Conservation (phyloP, 129 eudicot genomes). For the Scalesia atractyloides region DNA sequence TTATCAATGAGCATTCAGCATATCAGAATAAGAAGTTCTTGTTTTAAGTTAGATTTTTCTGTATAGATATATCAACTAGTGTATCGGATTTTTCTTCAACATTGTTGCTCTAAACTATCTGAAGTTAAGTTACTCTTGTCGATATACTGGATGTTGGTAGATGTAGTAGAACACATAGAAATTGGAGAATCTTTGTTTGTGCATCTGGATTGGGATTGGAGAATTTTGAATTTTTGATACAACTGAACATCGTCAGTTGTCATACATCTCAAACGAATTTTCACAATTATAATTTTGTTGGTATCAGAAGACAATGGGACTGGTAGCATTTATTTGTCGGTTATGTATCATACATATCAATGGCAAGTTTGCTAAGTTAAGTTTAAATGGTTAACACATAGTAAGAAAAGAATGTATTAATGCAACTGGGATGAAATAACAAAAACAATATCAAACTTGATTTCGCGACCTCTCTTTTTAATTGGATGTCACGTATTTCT, state of each 20-base stretch:
- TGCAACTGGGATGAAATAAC: background rate
- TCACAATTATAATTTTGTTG: constrained; percentile 13
- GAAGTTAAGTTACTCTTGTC: background rate
- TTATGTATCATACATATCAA: constrained; percentile 5
- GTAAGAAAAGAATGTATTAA: background rate
- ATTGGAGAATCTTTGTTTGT: background rate
- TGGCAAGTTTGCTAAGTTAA: background rate
- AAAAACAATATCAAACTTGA: background rate
- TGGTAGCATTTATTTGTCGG: background rate
- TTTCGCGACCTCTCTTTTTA: background rate
- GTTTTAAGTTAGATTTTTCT: background rate
- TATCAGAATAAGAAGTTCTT: background rate
- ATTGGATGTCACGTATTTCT: background rate
- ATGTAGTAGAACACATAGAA: background rate
- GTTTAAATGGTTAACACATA: background rate
- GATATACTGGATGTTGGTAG: constrained; percentile 8
- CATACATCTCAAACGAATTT: background rate
- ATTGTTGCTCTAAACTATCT: background rate
- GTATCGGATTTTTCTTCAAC: background rate
- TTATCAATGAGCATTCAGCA: background rate
- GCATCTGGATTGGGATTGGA: background rate
- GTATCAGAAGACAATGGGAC: background rate
- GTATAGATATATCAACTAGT: background rate
- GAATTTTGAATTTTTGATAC: background rate
- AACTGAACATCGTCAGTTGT: background rate